Evolutionary conservation across 2,329 filamentous ascomycete genomes (phyloP).

Genomic region (Colletotrichum melonis): DNA sequence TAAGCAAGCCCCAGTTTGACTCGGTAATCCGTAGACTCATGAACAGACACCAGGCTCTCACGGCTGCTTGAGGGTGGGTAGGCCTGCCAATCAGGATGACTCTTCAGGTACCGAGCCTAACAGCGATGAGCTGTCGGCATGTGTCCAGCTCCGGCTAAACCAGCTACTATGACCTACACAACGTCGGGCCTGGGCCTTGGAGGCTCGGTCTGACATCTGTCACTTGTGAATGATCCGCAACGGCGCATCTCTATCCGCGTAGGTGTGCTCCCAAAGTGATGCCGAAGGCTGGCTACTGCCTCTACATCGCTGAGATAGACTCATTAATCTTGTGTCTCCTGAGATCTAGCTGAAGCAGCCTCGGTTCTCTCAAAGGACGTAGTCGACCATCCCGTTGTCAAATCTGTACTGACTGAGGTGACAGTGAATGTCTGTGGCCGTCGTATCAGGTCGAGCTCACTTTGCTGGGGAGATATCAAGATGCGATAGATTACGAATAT

Average conservation of each 20-base stretch:
- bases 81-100: neutral
- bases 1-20: neutral
- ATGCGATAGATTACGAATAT: neutral
- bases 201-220: conserved; percentile 28
- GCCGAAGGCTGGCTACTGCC: neutral
- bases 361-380: neutral
- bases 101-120: neutral
- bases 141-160: neutral
- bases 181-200: neutral
- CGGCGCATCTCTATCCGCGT: neutral
- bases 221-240: conserved; percentile 5
- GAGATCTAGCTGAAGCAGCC: neutral
- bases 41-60: neutral
- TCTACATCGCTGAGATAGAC: neutral
- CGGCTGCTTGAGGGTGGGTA: neutral
- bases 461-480: neutral
- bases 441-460: neutral
- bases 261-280: neutral
- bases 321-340: neutral
- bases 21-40: neutral
- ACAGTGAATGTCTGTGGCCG: neutral
- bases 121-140: neutral
- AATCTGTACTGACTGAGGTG: neutral
- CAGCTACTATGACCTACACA: neutral
- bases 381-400: neutral